Conservation (phyloP, 2,329 filamentous ascomycete genomes). For the Hypomyces perniciosus region DNA sequence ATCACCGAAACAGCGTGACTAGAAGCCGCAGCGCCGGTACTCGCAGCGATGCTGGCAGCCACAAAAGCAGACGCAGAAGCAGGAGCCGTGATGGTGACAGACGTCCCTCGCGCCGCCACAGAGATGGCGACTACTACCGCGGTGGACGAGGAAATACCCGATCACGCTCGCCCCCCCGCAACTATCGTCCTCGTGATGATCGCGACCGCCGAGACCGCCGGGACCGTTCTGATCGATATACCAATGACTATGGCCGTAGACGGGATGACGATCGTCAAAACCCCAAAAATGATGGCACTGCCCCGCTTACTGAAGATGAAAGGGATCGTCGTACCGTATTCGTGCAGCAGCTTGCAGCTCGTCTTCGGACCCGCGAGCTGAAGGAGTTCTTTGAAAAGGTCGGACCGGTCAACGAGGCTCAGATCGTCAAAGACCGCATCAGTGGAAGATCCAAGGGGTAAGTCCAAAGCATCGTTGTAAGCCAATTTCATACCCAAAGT, state of each 20-base stretch:
- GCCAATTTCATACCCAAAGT: neutral
- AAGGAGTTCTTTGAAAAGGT: slow-evolving; percentile 95
- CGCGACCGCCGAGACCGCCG: slow-evolving; percentile 45
- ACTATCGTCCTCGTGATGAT: slow-evolving; percentile 52
- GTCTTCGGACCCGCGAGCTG: slow-evolving; percentile 84
- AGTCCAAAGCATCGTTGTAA: slow-evolving; percentile 26
- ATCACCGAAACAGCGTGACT: slow-evolving; percentile 50
- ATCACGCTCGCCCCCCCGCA: slow-evolving; percentile 63
- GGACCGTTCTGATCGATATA: slow-evolving; percentile 46
- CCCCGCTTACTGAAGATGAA: slow-evolving; percentile 86
- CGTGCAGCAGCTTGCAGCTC: slow-evolving; percentile 94
- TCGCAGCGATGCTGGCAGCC: slow-evolving; percentile 70
- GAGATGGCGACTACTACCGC: slow-evolving; percentile 67
- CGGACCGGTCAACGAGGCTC: slow-evolving; percentile 90
- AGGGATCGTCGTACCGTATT: slow-evolving; percentile 95
- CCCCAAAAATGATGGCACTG: slow-evolving; percentile 48
- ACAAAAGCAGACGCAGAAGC: slow-evolving; percentile 76
- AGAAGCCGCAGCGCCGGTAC: slow-evolving; percentile 50
- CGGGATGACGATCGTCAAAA: slow-evolving; percentile 43
- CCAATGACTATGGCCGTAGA: slow-evolving; percentile 48
- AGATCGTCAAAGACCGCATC: slow-evolving; percentile 97
- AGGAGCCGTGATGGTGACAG: slow-evolving; percentile 71
- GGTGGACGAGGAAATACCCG: slow-evolving; percentile 50
- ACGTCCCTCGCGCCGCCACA: slow-evolving; percentile 66
- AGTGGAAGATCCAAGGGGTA: slow-evolving; percentile 97